Evolutionary conservation across 192 early-diverging fungal genomes (phyloP), one percentile per base, ranked within the genome.

Genomic region (Podila clonocystis): DNA sequence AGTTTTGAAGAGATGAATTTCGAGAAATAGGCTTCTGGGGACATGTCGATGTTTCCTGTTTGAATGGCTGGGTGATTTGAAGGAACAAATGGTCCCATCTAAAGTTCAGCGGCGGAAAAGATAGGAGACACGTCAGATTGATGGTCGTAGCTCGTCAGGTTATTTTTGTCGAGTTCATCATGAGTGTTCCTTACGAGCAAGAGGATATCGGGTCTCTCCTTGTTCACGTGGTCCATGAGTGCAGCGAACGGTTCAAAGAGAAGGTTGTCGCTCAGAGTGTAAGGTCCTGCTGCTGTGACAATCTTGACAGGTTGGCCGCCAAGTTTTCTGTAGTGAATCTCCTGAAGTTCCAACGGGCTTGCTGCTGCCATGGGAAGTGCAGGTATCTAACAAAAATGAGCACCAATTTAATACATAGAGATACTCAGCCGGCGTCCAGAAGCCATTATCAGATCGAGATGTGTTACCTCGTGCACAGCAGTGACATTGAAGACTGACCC

Each of bases 201-300:
- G 9, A 99, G 85, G 13, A 93, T 88, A 77, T 97, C 91, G 1
- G 98, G 97, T 41, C 82, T 67, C 8, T 94, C 91, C 5, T 65
- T 69, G 50, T 84, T 62, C 19, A 92, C 84, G 8, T 87, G 83
- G 0, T 86, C 76, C n/a, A 93, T 75, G n/a, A 99, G 82, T 20
- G 92, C 96, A 20, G 87, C 82, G 67, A 98, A 86, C 8, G 96
- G 93, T 65, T 96, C 92, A 67, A 91, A 99, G 15, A 88, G 82
- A 15, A 97, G 85, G 68, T 91, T 92, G 60, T 93, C 92, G 9
- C 89, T 88, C 31, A 97, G 74, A 11, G 95, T 96, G 76, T 90
- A 99, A 15, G 98, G 98, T 0, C 98, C 98, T 3, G 92, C 83
- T 8, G 95, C 93, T 15, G 94, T 82, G 2, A 95, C 63, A 9